phyloP scores from a whole-genome alignment of 164 flowering plant species.

The Vitis vinifera region DNA sequence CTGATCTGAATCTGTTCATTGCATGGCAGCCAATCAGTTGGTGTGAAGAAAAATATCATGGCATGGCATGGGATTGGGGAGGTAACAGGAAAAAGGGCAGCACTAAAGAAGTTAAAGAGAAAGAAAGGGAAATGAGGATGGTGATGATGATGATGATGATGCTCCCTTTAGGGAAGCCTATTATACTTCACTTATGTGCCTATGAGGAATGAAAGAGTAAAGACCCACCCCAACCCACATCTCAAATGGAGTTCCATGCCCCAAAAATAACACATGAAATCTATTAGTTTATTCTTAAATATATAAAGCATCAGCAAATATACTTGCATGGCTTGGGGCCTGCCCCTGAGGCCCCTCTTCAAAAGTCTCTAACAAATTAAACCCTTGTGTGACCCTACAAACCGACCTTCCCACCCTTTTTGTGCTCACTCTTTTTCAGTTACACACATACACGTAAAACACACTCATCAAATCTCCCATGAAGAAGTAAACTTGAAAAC shows the following conservation, averaged over 20 bases:
- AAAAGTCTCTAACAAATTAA: background rate
- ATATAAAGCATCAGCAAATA: no score
- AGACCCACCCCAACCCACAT: background rate
- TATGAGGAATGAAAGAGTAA: background rate
- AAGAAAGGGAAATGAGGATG: no score
- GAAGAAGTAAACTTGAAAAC: background rate
- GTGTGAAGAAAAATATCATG: no score
- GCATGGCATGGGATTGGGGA: no score
- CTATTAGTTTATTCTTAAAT: no score
- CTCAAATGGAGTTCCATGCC: background rate
- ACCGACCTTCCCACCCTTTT: constrained; percentile 4
- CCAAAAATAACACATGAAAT: background rate
- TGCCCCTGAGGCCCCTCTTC: background rate
- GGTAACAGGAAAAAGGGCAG: no score
- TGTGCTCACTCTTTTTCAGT: background rate
- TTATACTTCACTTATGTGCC: background rate
- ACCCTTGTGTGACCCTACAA: constrained; percentile 3
- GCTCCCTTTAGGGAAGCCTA: background rate
- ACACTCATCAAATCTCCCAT: no score
- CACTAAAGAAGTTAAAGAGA: no score
- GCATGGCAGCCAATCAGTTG: no score
- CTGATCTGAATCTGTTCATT: no score
- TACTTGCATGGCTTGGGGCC: no score
- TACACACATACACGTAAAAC: background rate
- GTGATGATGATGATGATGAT: background rate